These are phyloP conservation scores for Microcera coccophila DNA, from an alignment of 2,329 filamentous ascomycete species.

Conservation along the genomic window DNA sequence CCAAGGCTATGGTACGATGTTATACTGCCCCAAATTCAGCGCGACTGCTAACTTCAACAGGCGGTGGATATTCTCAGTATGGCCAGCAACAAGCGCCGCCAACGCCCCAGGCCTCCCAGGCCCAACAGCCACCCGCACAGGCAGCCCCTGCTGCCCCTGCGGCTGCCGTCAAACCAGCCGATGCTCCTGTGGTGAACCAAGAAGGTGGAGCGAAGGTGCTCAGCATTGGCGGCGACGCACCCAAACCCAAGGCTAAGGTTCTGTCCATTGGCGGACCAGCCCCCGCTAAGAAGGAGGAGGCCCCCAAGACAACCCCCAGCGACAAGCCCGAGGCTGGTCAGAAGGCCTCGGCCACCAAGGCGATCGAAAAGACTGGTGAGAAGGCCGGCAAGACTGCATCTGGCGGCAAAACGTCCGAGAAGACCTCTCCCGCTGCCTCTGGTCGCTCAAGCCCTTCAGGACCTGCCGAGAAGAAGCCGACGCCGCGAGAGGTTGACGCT, in stretches of 20 bases:
- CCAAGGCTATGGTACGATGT: constrained; percentile 40
- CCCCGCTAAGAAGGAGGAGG: constrained; percentile 40
- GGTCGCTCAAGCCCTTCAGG: constrained; percentile 76
- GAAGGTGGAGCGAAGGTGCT: constrained; percentile 60
- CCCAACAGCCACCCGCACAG: constrained; percentile 41
- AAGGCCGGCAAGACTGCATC: constrained; percentile 39
- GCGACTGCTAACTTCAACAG: constrained; percentile 29
- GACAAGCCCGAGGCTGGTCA: constrained; percentile 64
- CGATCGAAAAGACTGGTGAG: constrained; percentile 86
- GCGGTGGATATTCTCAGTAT: constrained; percentile 52
- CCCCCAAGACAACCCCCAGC: constrained; percentile 47
- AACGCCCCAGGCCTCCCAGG: constrained; percentile 35
- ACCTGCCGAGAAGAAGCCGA: constrained; percentile 48
- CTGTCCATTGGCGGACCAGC: constrained; percentile 39
- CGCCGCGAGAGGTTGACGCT: constrained; percentile 68
- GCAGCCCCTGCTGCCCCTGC: constrained; percentile 31
- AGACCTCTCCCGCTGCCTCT: constrained; percentile 74
- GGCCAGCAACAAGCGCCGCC: constrained; percentile 44
- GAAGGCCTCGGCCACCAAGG: constrained; percentile 83
- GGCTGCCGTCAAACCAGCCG: constrained; percentile 23
- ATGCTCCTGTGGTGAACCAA: constrained; percentile 53
- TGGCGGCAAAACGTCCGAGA: constrained; percentile 54
- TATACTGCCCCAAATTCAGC: constrained; percentile 10
- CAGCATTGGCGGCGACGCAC: constrained; percentile 62
- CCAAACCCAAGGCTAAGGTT: constrained; percentile 51